Evolutionary conservation across 2,329 filamentous ascomycete genomes (phyloP).

Genomic region (Penicillium sp.): DNA sequence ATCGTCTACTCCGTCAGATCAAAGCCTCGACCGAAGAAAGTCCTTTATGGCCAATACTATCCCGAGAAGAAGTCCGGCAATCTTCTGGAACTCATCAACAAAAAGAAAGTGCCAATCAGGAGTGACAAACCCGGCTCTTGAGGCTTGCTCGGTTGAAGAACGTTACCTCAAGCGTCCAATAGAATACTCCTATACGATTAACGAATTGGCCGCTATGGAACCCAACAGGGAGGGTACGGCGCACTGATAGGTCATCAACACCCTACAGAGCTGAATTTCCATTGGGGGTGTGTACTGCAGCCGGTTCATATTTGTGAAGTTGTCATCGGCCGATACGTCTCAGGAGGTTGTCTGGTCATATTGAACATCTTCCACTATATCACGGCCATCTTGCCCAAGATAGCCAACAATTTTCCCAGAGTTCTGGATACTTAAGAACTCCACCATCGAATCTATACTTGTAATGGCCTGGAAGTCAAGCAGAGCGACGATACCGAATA

Average conservation of each 20-base stretch:
- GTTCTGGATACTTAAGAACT: not conserved
- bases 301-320: too few relatives aligned
- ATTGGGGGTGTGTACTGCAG: too few relatives aligned
- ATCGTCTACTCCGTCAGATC: constrained; percentile 74
- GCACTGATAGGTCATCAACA: too few relatives aligned
- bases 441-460: not conserved
- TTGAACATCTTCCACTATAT: not conserved
- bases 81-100: not conserved
- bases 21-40: constrained; percentile 59
- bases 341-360: not conserved
- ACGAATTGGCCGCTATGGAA: not conserved
- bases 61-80: constrained; percentile 19
- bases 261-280: too few relatives aligned
- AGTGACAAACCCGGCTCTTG: constrained; percentile 5
- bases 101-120: not conserved
- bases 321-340: not conserved
- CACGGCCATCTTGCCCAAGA: too few relatives aligned
- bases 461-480: not conserved
- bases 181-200: not conserved
- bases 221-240: not conserved
- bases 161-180: not conserved
- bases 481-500: not conserved
- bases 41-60: constrained; percentile 37
- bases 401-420: too few relatives aligned
- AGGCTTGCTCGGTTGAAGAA: not conserved